Evolutionary conservation across 2,329 filamentous ascomycete species (phyloP).

Genomic region (Bretziella fagacearum): DNA sequence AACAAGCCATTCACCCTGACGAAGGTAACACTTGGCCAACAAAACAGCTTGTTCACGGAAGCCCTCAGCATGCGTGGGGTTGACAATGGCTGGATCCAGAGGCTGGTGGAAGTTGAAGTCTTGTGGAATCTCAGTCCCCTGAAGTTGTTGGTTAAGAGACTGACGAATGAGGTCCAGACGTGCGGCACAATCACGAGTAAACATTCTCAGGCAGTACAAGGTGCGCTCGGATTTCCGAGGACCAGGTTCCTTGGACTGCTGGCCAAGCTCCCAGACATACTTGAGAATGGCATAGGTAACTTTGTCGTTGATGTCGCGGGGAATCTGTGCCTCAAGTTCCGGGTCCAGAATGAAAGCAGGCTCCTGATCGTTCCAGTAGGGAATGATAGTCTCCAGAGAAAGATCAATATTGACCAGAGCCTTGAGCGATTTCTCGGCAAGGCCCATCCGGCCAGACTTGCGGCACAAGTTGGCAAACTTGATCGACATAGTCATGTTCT

Average conservation of each 20-base stretch:
- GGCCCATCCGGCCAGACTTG: slow-evolving; percentile 83
- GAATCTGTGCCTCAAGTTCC: slow-evolving; percentile 11
- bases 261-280: slow-evolving; percentile 82
- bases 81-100: slow-evolving; percentile 29
- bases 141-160: slow-evolving; percentile 31
- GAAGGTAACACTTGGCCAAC: slow-evolving; percentile 86
- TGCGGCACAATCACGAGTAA: slow-evolving; percentile 42
- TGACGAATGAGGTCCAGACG: slow-evolving; percentile 36
- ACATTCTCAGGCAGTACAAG: slow-evolving; percentile 40
- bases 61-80: slow-evolving; percentile 33
- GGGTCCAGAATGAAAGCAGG: slow-evolving; percentile 15
- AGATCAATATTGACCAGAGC: slow-evolving; percentile 64
- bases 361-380: slow-evolving; percentile 35
- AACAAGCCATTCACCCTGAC: slow-evolving; percentile 92
- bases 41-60: slow-evolving; percentile 49
- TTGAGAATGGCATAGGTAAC: slow-evolving; percentile 96
- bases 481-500: slow-evolving; percentile 99
- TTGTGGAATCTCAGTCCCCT: slow-evolving; percentile 28
- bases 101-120: slow-evolving; percentile 36
- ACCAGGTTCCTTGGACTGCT: slow-evolving; percentile 25
- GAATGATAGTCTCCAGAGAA: slow-evolving; percentile 42
- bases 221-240: slow-evolving; percentile 34
- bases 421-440: slow-evolving; percentile 89
- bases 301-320: slow-evolving; percentile 45
- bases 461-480: slow-evolving; percentile 97